These are phyloP conservation scores for Coemansia sp. DNA, from an alignment of 371 early-diverging fungal species.

Conservation along the genomic window DNA sequence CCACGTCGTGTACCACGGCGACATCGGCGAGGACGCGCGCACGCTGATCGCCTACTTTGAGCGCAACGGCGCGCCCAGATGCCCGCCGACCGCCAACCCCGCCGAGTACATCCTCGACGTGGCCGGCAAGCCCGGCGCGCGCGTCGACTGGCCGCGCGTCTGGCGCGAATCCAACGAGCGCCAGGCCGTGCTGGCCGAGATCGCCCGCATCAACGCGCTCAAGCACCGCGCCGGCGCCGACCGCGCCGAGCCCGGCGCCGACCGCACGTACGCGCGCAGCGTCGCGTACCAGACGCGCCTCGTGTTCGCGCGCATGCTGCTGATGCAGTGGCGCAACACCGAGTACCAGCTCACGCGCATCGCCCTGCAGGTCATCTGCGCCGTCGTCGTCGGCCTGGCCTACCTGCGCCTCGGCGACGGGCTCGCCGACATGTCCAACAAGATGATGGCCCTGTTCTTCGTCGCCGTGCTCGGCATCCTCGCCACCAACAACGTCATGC, in stretches of 20 bases:
- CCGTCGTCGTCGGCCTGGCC: constrained; percentile 68
- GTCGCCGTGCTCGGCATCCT: constrained; percentile 64
- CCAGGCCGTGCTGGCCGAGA: constrained; percentile 28
- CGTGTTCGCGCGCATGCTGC: constrained; percentile 55
- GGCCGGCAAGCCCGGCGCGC: constrained; percentile 50
- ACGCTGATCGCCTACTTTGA: constrained; percentile 64
- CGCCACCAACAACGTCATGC: constrained; percentile 68
- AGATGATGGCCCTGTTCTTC: constrained; percentile 72
- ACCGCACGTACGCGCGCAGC: constrained; percentile 46
- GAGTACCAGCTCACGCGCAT: constrained; percentile 61
- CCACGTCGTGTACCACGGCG: constrained; percentile 69
- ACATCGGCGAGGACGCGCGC: constrained; percentile 58
- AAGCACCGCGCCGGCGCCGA: constrained; percentile 19
- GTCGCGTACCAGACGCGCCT: constrained; percentile 50
- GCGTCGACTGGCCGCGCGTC: constrained; percentile 55
- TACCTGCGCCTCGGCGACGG: constrained; percentile 65
- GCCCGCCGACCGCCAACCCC: constrained; percentile 60
- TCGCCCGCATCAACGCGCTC: constrained; percentile 43
- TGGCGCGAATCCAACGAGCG: constrained; percentile 53
- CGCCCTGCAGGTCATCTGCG: constrained; percentile 48
- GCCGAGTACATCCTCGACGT: constrained; percentile 72
- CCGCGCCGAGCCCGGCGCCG: constrained; percentile 13
- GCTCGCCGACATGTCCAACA: constrained; percentile 65
- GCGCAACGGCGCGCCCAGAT: constrained; percentile 57
- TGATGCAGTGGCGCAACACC: constrained; percentile 58